Conservation (phyloP, 2,329 filamentous ascomycete species). For the Tolypocladium capitatum region DNA sequence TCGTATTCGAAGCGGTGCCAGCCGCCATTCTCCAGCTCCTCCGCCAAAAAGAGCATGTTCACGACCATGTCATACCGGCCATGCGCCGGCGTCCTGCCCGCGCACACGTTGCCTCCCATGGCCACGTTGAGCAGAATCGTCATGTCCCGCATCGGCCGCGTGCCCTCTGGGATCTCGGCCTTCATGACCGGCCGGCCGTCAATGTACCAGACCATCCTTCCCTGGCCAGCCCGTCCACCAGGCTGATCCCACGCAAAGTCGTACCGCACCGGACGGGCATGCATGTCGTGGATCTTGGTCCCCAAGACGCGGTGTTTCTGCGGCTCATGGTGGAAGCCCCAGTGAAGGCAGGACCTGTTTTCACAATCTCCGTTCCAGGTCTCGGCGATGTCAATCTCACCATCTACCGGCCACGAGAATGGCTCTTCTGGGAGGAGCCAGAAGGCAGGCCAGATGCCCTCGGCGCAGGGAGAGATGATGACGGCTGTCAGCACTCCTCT, state of each 20-base stretch:
- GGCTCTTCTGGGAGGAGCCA: constrained; percentile 47
- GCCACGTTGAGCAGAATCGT: constrained; percentile 46
- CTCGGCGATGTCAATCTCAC: constrained; percentile 48
- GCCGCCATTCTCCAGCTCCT: constrained; percentile 36
- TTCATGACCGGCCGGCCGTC: constrained; percentile 45
- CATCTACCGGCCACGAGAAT: constrained; percentile 44
- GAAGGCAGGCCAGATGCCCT: constrained; percentile 48
- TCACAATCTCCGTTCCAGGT: constrained; percentile 44
- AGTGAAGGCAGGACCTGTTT: constrained; percentile 46
- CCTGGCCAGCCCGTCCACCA: constrained; percentile 28
- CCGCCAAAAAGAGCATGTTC: constrained; percentile 36
- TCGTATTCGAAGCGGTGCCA: constrained; percentile 41
- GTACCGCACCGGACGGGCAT: constrained; percentile 32
- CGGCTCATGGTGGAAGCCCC: constrained; percentile 41
- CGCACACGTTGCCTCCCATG: constrained; percentile 47
- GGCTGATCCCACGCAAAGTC: constrained; percentile 43
- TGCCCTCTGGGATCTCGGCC: constrained; percentile 35
- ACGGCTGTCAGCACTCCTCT: constrained; percentile 39
- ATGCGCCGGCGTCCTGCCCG: constrained; percentile 34
- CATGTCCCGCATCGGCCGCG: constrained; percentile 41
- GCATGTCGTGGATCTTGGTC: constrained; percentile 36
- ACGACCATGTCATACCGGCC: constrained; percentile 45
- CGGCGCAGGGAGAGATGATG: constrained; percentile 37
- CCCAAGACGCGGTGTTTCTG: constrained; percentile 43
- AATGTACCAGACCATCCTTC: constrained; percentile 43